phyloP scores from a whole-genome alignment of 2,329 filamentous ascomycete species.

The Gnomoniopsis smithogilvyi region DNA sequence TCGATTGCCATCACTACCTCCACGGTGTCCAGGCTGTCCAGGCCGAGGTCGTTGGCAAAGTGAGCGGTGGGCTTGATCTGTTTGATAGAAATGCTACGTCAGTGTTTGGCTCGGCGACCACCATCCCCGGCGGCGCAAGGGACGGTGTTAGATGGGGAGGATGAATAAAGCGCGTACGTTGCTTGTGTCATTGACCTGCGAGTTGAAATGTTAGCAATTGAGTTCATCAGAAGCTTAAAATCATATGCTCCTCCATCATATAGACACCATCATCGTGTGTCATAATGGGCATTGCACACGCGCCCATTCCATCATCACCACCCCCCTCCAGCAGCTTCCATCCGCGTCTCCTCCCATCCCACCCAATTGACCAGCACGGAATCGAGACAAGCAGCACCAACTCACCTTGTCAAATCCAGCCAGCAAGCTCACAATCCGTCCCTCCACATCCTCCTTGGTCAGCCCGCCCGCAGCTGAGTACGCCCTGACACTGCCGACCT shows the following conservation, averaged over 20 bases:
- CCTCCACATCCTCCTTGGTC: conserved; percentile 72
- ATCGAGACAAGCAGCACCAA: conserved; percentile 20
- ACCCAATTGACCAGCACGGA: conserved; percentile 12
- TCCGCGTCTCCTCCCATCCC: background rate
- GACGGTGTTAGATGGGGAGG: background rate
- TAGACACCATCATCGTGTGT: background rate
- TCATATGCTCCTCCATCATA: background rate
- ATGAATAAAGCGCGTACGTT: conserved; percentile 49
- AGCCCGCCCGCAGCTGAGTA: conserved; percentile 83
- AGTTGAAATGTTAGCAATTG: conserved; percentile 23
- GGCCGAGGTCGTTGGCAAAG: conserved; percentile 94
- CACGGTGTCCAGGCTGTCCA: conserved; percentile 97
- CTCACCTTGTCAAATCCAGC: conserved; percentile 96
- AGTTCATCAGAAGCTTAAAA: background rate
- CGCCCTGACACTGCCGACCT: conserved; percentile 70
- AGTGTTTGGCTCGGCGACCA: background rate
- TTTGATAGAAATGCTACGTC: background rate
- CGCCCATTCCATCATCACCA: no score
- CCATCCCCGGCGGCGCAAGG: background rate
- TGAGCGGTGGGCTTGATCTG: conserved; percentile 82
- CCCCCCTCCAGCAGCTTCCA: no score
- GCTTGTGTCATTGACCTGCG: conserved; percentile 63
- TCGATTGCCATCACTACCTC: conserved; percentile 99
- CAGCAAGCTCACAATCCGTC: conserved; percentile 86
- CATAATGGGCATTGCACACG: no score